Evolutionary conservation across 2,329 filamentous ascomycete species (phyloP).

Genomic region (Cytospora paraplurivora): DNA sequence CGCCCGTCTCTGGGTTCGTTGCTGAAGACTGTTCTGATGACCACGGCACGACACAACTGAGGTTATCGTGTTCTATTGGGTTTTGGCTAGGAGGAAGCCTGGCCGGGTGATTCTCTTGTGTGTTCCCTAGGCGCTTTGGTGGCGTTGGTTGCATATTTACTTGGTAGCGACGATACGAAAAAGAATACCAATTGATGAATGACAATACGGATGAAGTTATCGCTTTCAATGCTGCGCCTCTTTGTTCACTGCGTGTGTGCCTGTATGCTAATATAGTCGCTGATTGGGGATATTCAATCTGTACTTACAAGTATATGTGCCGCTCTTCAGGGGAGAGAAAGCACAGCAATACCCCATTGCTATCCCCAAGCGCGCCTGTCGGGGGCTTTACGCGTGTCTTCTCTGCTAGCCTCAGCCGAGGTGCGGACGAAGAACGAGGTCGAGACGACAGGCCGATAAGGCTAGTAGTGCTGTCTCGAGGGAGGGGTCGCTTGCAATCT

Average conservation of each 20-base stretch:
- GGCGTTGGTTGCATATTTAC: slow-evolving; percentile 1
- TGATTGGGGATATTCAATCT: no score
- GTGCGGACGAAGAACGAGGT: no score
- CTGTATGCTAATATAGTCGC: not conserved
- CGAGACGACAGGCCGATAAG: no score
- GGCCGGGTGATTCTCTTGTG: not conserved
- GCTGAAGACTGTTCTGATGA: not conserved
- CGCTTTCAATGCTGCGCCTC: not conserved
- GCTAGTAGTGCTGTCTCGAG: no score
- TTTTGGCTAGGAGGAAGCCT: not conserved
- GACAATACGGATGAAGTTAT: no score
- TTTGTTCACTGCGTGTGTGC: slow-evolving; percentile 7
- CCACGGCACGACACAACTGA: slow-evolving; percentile 10
- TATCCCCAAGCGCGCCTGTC: no score
- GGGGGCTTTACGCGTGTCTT: no score
- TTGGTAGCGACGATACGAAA: slow-evolving; percentile 2
- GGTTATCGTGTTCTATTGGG: slow-evolving; percentile 1
- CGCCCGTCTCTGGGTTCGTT: not conserved
- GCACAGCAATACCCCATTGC: no score
- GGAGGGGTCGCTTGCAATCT: no score
- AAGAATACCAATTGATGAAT: slow-evolving; percentile 1
- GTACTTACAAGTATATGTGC: no score
- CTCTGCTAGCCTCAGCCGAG: no score
- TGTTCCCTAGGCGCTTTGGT: slow-evolving; percentile 2
- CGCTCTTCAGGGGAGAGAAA: no score